Base-by-base conservation (phyloP, 306 rosid species). In the Lathyrus oleraceus region DNA sequence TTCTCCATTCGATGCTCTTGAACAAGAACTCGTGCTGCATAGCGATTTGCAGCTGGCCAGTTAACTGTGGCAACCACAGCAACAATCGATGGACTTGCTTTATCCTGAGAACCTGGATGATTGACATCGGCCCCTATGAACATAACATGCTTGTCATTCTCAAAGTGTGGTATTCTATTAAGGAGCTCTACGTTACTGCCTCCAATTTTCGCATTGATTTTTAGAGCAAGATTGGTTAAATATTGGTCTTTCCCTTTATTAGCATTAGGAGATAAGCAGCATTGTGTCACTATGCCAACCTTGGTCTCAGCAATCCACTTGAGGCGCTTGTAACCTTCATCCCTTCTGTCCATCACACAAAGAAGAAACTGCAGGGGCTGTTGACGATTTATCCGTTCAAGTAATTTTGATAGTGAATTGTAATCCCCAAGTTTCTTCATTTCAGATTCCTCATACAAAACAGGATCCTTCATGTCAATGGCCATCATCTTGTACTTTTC, bases 101-200 rank as follows among this genome's bases (percentile, higher is more conserved):
- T 12, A 54, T 85, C 84, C 36, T 71, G 49, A 4, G 90, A 61
- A 17, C 43, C 82, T 2, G 97, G 95, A 78, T 91, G 97, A 67
- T 86, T 91, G 44, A 91, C 97, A 81, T 91, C 97, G 42, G 97
- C 97, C 51, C 97, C 97, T 10, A 91, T 51, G 35, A 91, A 86
- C 95, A 91, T 86, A n/a, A 86, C 91, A 76, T 82, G 84, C 25
- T 78, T 86, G 14, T 71, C 78, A 15, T 73, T 80, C 10, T 63
- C 69, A 74, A 85, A 71, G 15, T 56, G 63, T 7, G 90, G 85
- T 27, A 81, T 85, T 57, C 81, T 65, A 9, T 69, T 73, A 35
- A 1, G 35, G 12, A 91, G 86, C 79, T 91, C 97, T 8, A 85
- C 87, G 28, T 91, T 91, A 56, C 95, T 88, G 39, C 97, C 97